Base-by-base conservation (phyloP, 495 filamentous ascomycete species). In the Tirmania nivea region DNA sequence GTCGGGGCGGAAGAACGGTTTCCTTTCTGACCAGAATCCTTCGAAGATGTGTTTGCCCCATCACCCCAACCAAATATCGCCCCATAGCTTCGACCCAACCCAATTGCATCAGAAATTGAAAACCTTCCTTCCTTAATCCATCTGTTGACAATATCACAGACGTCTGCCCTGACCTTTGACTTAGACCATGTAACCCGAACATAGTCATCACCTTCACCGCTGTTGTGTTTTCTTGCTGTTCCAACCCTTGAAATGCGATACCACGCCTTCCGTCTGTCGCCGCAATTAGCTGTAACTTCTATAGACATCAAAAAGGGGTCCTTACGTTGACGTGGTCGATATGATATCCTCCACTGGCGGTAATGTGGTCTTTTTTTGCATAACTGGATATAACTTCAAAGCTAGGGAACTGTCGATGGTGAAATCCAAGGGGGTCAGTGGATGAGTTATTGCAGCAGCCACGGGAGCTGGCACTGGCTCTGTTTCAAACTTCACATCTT, bases 101-200 rank as follows among this genome's bases (percentile, higher is more conserved):
- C 54, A 34, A 61, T 58, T 20, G 55, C 49, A 19, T 55, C 55
- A 52, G 31, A 51, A 62, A 36, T 50, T 58, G 50, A n/a, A 45
- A 74, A 70, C 8, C 71, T 73, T 56, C 77, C 77, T 59, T 78
- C 73, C 50, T 73, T 71, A 67, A 77, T 75, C 77, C 77, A 80
- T 21, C 72, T 68, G 20, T 69, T 67, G 31, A 78, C 75, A 31
- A 74, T 74, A 56, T 74, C 73, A 55, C 73, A 67, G 8, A 72
- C 72, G 16, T 75, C 72, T 12, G 62, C 61, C 37, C 72, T 73
- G 11, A 77, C 59, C 17, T 69, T 66, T 2, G 76, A 78, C 8
- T 70, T 66, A 19, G 62, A 54, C 77, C 77, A 80, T 14, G 66
- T 66, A 14, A 78, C 69, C 4, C 71, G 68, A 39, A 73, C 65